These are phyloP conservation scores for Pleurotus giganteus DNA, from an alignment of 768 basidiomycete species.

Conservation along the genomic window DNA sequence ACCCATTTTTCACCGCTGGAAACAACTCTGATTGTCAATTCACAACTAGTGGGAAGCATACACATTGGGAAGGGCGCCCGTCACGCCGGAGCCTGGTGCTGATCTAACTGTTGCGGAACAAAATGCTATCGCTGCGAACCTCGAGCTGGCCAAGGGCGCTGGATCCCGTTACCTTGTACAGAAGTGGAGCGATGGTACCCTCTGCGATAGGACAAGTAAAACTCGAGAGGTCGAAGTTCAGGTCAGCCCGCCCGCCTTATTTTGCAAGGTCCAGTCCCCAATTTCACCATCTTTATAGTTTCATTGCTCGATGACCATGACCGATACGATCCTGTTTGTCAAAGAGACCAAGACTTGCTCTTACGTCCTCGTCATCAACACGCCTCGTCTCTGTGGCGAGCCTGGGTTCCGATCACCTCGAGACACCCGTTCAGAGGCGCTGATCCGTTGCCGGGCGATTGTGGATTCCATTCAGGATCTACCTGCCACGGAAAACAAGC, in stretches of 20 bases:
- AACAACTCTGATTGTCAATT: conserved; percentile 21
- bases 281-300: conserved; percentile 49
- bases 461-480: conserved; percentile 36
- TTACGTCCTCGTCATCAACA: conserved; percentile 92
- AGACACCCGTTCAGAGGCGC: conserved; percentile 62
- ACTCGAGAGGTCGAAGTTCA: conserved; percentile 93
- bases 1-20: conserved; percentile 17
- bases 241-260: conserved; percentile 49
- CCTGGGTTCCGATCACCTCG: conserved; percentile 85
- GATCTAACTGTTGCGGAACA: conserved; percentile 68
- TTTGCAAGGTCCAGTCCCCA: conserved; percentile 12
- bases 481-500: conserved; percentile 22
- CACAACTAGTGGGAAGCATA: conserved; percentile 68
- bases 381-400: conserved; percentile 89
- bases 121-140: conserved; percentile 60
- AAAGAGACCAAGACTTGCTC: conserved; percentile 94
- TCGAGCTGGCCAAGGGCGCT: conserved; percentile 73
- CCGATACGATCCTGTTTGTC: conserved; percentile 86
- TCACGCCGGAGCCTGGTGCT: conserved; percentile 54
- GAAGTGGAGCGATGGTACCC: conserved; percentile 86
- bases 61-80: conserved; percentile 70
- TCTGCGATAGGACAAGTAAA: conserved; percentile 90
- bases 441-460: conserved; percentile 80
- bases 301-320: conserved; percentile 94
- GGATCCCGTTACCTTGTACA: conserved; percentile 92